Conservation (phyloP, 2,329 filamentous ascomycete species). For the Exophiala calicioides region DNA sequence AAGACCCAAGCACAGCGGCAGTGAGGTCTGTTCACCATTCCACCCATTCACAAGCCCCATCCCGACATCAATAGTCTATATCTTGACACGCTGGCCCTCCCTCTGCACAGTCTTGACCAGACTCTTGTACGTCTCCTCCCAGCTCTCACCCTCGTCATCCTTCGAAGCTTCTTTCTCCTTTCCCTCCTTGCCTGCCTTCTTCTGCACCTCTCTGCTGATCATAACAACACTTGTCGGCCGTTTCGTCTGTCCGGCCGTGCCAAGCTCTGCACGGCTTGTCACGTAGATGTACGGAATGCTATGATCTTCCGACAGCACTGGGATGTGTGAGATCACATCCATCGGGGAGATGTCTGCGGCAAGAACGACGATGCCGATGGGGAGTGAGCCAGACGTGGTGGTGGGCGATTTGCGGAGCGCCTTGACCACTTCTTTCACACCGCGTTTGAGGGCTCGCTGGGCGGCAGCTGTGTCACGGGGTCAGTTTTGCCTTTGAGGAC, state of each 20-base stretch:
- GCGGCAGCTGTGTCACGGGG: slow-evolving; percentile 93
- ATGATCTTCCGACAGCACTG: slow-evolving; percentile 97
- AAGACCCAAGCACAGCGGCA: no score
- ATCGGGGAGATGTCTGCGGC: slow-evolving; percentile 97
- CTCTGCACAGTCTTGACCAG: slow-evolving; percentile 61
- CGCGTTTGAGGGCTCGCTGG: slow-evolving; percentile 92
- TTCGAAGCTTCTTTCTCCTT: slow-evolving; percentile 51
- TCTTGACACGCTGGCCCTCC: slow-evolving; percentile 58
- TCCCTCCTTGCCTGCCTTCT: slow-evolving; percentile 48
- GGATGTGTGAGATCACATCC: slow-evolving; percentile 98
- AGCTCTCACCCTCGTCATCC: slow-evolving; percentile 47
- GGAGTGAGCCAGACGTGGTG: slow-evolving; percentile 56
- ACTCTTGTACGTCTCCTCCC: slow-evolving; percentile 56
- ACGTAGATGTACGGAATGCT: slow-evolving; percentile 97
- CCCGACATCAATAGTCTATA: slow-evolving; percentile 44
- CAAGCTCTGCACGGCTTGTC: slow-evolving; percentile 86
- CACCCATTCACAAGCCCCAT: no score
- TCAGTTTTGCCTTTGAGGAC: background rate
- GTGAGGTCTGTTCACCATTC: no score
- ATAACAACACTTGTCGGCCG: slow-evolving; percentile 95
- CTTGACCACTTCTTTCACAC: slow-evolving; percentile 99
- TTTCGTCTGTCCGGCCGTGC: slow-evolving; percentile 92
- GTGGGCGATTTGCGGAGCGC: slow-evolving; percentile 89
- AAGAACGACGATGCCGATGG: slow-evolving; percentile 80
- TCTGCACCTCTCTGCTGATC: slow-evolving; percentile 58